Evolutionary conservation across 139 green algal genomes (phyloP), one percentile per base, ranked within the genome.

Genomic region (Pseudopediastrum boryanum): DNA sequence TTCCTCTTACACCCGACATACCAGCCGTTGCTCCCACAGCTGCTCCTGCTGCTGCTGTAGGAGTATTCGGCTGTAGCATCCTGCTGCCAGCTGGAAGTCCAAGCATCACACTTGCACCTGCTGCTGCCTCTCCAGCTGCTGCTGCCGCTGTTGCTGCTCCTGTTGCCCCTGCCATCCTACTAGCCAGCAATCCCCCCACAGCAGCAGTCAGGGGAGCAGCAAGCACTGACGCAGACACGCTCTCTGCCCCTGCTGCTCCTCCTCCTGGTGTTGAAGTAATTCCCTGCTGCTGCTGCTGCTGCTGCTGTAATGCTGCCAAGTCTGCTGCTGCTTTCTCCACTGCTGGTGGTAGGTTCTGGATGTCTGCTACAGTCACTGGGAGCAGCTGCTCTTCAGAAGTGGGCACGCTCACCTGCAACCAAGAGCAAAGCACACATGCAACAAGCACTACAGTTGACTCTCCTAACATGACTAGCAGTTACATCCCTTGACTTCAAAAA

Each of bases 331-430:
- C 73, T 35, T 63, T 43, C 35, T 85, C 48, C 23, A 78, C 52
- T 3, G 44, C 21, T 44, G 72, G 25, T 6, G 85, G 81, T 31
- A 91, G 62, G 3, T 62, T 62, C 10, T 78, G 56, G 42, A 95
- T 33, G 35, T 95, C 87, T 9, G 89, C 70, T 38, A 89, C 27
- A 0, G 75, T 79, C 4, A 94, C 84, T 2, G 61, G 29, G 39
- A 90, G 82, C 75, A 93, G 69, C 25, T 61, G 58, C 1, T 59
- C 71, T 27, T 83, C 78, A 1, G 73, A 33, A 0, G 79, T 46
- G 7, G 92, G 86, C 43, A 95, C 84, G 31, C 44, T 90, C 31
- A 96, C 82, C 59, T 72, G 59, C 54, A 70, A 56, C 13, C 13
- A 16, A 56, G 13, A 56, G 12, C 46, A 56, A 16, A 56, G 46